phyloP scores from a whole-genome alignment of 257 asterid genomes.

The Orobanche coerulescens region DNA sequence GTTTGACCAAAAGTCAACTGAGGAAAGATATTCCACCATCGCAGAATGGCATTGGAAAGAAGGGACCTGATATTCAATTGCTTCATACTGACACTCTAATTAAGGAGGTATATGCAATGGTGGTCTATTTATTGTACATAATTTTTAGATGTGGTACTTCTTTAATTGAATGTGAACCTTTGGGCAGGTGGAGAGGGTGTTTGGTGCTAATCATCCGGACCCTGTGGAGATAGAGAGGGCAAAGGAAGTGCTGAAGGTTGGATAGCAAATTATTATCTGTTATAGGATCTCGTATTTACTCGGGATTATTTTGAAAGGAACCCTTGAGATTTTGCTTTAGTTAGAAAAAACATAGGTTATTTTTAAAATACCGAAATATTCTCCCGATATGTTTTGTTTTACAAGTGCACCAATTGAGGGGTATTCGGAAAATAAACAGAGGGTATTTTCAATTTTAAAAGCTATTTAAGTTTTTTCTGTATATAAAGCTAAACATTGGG shows the following conservation, averaged over 20 bases:
- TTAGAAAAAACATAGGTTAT: not conserved
- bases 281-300: not conserved
- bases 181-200: conserved; percentile 62
- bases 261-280: not conserved
- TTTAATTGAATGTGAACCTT: conserved; percentile 9
- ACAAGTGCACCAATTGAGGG: not conserved
- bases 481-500: not conserved
- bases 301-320: not conserved
- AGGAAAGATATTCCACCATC: conserved; percentile 44
- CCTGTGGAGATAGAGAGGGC: conserved; percentile 57
- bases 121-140: not conserved
- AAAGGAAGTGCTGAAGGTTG: conserved; percentile 55
- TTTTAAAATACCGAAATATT: not conserved
- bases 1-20: conserved; percentile 34
- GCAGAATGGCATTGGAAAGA: conserved; percentile 50
- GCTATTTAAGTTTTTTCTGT: no score
- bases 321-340: not conserved
- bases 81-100: conserved; percentile 63
- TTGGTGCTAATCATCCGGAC: conserved; percentile 41
- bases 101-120: conserved; percentile 41
- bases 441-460: no score
- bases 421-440: no score
- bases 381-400: not conserved
- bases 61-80: conserved; percentile 42
- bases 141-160: not conserved